Evolutionary conservation across 352 stramenopile genomes (phyloP), one percentile per base, ranked within the genome.

Genomic region (Pythium sukuiense): DNA sequence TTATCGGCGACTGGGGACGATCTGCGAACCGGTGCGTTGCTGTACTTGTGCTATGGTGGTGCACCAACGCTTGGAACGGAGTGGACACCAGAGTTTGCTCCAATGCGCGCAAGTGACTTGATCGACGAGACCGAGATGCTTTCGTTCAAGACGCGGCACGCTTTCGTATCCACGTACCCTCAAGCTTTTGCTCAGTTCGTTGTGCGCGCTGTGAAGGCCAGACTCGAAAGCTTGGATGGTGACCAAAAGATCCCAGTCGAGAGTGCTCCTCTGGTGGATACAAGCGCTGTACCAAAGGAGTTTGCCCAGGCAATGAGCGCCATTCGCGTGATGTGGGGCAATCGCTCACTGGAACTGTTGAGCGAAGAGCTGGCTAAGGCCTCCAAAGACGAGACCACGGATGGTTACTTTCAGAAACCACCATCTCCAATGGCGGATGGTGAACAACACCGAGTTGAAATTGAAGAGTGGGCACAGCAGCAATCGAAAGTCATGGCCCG

Each of bases 31-130:
- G 82, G 78, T 8, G 61, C 76, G 48, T 69, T 83, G 53, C 70
- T 90, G 54, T 88, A 88, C 50, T 76, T 87, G 69, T 87, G 76
- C 65, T 81, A 81, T 59, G 75, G 80, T 57, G 82, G 80, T 0
- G 80, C 78, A 32, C 80, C 80, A 6, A 76, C 76, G 69, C 63
- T 90, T 35, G 73, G 75, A 56, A 30, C 53, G 14, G 61, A 83
- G 30, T 90, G 80, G 82, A 76, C 67, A 14, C 59, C 46, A 39
- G 72, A 55, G 43, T 86, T 85, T 70, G 63, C 69, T 1, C 45
- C 71, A 11, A 55, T 88, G 24, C 70, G 65, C 11, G 30, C 49
- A 5, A 65, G 76, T 11, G 80, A 88, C n/a, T 80, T 71, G n/a
- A 72, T 85, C 35, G 72, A 78, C 26, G 76, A 76, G 55, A 54